Conservation (phyloP, 306 rosid genomes). For the Quercus robur region DNA sequence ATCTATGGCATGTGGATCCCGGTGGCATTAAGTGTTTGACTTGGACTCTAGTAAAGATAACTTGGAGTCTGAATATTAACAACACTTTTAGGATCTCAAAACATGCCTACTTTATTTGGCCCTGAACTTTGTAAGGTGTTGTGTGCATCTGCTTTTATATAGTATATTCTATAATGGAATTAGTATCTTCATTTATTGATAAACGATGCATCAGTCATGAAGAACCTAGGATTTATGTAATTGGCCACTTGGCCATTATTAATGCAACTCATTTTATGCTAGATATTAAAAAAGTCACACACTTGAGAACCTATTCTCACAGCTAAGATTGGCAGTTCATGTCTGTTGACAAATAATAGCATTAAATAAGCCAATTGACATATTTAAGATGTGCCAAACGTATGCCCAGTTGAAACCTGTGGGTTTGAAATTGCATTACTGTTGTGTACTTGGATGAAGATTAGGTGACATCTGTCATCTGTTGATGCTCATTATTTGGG, state of each 20-base stretch:
- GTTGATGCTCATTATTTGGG: not conserved
- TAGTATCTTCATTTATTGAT: not conserved
- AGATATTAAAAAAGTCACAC: not conserved
- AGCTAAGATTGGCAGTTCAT: not conserved
- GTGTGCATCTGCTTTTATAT: not conserved
- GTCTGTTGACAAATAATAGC: not conserved
- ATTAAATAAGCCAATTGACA: not conserved
- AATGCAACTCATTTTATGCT: not conserved
- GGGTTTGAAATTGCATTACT: not conserved
- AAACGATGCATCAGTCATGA: not conserved
- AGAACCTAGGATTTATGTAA: not conserved
- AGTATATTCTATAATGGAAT: not conserved
- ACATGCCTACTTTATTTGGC: not conserved
- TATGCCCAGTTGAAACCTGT: not conserved
- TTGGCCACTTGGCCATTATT: not conserved
- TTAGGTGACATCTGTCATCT: too few relatives aligned
- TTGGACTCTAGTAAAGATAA: not conserved
- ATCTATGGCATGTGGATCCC: conserved; percentile 7
- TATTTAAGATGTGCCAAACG: not conserved
- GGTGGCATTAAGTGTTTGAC: not conserved
- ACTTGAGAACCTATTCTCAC: not conserved
- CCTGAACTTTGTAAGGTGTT: not conserved
- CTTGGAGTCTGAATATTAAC: not conserved
- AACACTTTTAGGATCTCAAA: not conserved
- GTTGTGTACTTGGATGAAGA: not conserved